Evolutionary conservation across 192 early-diverging fungal species (phyloP), one percentile per base, ranked within the genome.

Genomic region (Spinellus fusiger): DNA sequence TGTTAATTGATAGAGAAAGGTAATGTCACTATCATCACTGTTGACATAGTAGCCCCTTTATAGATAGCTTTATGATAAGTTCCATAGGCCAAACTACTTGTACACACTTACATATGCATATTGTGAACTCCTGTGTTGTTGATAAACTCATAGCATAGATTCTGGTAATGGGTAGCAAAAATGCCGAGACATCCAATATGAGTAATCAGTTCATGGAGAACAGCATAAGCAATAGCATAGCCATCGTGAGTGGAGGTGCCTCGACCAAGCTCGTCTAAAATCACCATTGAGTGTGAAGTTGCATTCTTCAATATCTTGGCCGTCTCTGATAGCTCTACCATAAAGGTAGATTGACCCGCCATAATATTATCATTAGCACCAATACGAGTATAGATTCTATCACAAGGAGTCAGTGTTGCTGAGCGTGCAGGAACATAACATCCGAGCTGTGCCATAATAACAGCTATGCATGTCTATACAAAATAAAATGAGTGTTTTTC

Each of bases 201-300:
- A 0, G 86, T 83, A 10, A 89, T 83, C 22, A 99, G 71, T 26
- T 90, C 80, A 57, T 96, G 89, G 13, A 99, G 76, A 3, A 94
- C 94, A 3, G 91, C 78, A 73, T 86, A 94, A 0, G 98, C 98
- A 60, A 99, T 94, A 4, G 98, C 92, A 69, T 93, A 89, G 31
- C 97, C 98, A 73, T 99, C 95, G 77, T 91, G 92, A 0, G 98
- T 99, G 63, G 85, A 89, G 3, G 98, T 99, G 5, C 95, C 98
- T 32, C 98, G 83, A 56, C 98, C 98, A 26, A 99, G 82, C 78
- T 99, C 95, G 73, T 99, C 98, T 46, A 99, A 71, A 60, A 98
- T 94, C 4, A 97, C 95, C 59, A 98, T 82, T 7, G 92, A 95
- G 0, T 81, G 77, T 1, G 86, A 87, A 5, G 95, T 95, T 0